Evolutionary conservation across 2,329 filamentous ascomycete species (phyloP).

Genomic region (Calonectria henricotiae): DNA sequence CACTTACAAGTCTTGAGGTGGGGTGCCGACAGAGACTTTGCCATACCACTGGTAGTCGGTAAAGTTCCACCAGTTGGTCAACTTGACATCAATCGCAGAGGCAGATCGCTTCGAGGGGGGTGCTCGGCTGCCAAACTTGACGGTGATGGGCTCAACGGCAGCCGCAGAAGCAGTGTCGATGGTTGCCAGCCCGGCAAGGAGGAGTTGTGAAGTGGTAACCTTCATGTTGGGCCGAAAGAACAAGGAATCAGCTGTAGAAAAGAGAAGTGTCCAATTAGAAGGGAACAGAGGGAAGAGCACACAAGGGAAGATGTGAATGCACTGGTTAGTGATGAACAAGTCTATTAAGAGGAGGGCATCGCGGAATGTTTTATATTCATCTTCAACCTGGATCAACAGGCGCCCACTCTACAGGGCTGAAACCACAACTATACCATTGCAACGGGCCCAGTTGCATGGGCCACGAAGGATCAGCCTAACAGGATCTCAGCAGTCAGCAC

Average conservation of each 20-base stretch:
- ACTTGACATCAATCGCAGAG: constrained; percentile 33
- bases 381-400: background rate
- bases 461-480: background rate
- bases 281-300: background rate
- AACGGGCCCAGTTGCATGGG: background rate
- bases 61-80: constrained; percentile 41
- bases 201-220: constrained; percentile 7
- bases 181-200: constrained; percentile 25
- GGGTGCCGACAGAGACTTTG: constrained; percentile 45
- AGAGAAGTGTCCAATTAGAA: background rate
- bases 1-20: constrained; percentile 53
- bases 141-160: constrained; percentile 22
- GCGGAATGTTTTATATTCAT: constrained; percentile 23
- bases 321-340: background rate
- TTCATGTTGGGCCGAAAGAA: constrained; percentile 11
- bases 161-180: constrained; percentile 8
- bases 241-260: background rate
- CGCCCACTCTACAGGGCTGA: constrained; percentile 22
- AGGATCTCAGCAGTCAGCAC: background rate
- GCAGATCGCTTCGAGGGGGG: constrained; percentile 18
- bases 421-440: background rate
- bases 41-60: constrained; percentile 44
- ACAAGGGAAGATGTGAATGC: background rate
- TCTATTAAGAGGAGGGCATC: constrained; percentile 3
- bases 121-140: constrained; percentile 30